Evolutionary conservation across 345 rosid genomes (phyloP), one percentile per base, ranked within the genome.

Genomic region (Lenwebbia sp.): DNA sequence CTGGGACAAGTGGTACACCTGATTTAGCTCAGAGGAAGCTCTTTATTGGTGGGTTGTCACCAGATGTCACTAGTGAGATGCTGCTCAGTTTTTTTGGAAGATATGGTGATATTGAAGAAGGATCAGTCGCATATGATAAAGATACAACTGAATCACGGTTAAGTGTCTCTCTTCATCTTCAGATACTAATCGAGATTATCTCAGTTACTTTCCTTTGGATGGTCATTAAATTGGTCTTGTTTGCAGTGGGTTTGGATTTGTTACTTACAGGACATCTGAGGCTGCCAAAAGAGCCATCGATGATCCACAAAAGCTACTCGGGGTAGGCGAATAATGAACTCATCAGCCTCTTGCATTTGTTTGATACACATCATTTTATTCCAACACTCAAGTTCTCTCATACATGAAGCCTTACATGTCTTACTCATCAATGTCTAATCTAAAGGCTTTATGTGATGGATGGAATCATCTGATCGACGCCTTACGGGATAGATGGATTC

Each of bases 121-220:
- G 96, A 56, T 92, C 93, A 33, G 94, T 94, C 78, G 96, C 95
- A 62, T 93, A 94, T 85, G 93, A 91, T 86, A 94, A 94, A 90
- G 94, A 93, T 84, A 90, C 96, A 82, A 89, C 91, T 89, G 94
- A 90, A 89, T 93, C 94, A 83, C 94, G 92, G 95, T 92, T 89
- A 65, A 56, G 13, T 44, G 54, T 10, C 47, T 22, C 6, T 30
- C 55, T 85, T 65, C 17, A 47, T 56, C 84, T 49, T 85, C 58
- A 30, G 82, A 30, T 25, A 22, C 44, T 86, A 54, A 50, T 58
- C 17, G 21, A 33, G 56, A 55, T 81, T 76, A 28, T 55, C 28
- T 49, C 28, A 22, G 28, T 81, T 28, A 7, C 21, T 33, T 30
- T 12, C 0, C 55, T 55, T 25, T 52, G 56, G 28, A 86, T 56